Conservation (phyloP, 768 basidiomycete genomes). For the Phallus indusiatus region DNA sequence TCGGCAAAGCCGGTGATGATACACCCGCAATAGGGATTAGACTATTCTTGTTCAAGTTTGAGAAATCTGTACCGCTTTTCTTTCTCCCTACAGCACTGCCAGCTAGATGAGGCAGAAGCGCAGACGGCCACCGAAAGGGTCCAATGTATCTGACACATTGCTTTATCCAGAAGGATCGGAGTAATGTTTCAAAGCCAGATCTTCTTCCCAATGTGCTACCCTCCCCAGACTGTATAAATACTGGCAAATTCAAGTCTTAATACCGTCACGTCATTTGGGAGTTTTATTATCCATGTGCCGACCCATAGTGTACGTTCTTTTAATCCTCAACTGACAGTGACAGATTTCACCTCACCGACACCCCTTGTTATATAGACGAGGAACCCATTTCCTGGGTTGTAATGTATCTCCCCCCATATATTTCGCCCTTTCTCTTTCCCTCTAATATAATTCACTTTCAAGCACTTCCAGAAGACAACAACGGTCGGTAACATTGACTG, state of each 20-base stretch:
- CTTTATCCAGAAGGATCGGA: not conserved
- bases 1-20: too few relatives aligned
- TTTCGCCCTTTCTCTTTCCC: not conserved
- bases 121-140: not conserved
- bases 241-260: not conserved
- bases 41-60: too few relatives aligned
- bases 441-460: not conserved
- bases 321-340: not conserved
- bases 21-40: too few relatives aligned
- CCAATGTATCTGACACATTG: too few relatives aligned
- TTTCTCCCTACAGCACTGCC: not conserved
- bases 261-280: not conserved
- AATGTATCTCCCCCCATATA: not conserved
- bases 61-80: not conserved
- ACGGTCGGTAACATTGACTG: constrained; percentile 5
- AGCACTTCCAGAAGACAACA: constrained; percentile 4
- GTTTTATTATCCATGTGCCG: constrained; percentile 1
- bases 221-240: not conserved
- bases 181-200: not conserved
- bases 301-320: constrained; percentile 1
- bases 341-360: not conserved
- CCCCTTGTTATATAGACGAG: not conserved
- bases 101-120: not conserved
- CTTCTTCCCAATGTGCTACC: not conserved
- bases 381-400: constrained; percentile 4